Base-by-base conservation (phyloP, 768 basidiomycete species). In the Suillus bovinus region DNA sequence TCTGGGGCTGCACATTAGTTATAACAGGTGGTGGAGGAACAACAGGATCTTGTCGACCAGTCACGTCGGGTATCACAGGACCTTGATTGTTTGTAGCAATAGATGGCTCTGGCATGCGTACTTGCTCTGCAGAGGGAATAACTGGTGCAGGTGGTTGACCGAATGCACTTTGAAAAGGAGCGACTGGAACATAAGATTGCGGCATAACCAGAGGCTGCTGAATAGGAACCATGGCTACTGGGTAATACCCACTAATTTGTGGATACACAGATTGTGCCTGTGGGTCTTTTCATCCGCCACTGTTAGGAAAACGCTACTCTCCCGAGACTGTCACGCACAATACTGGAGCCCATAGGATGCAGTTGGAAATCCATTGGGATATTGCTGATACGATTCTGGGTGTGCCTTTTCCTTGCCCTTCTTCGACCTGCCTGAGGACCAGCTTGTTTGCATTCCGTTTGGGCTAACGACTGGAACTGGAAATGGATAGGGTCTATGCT, bases 131-230 rank as follows among this genome's bases (percentile, higher is more conserved):
- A 8, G 62, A 44, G 20, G 29, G 69, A 10, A 69, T 42, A 2
- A 66, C 63, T 42, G 66, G 72, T 29, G 59, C 50, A 29, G 65
- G 61, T 47, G 24, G 47, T 14, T 47, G 47, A 47, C 14, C 7
- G 10, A 54, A 52, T 8, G 65, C 34, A 0, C 63, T 63, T 54
- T 55, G 72, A 58, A 67, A 70, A 27, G 63, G n/a, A n/a, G 65
- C 61, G 54, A 75, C 66, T 13, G 72, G 74, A 16, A 70, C 20
- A 22, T 74, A 75, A 3, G 52, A 8, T 39, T 73, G 72, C 7
- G 72, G 70, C 70, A 73, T 70, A 31, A 67, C 46, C 27, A 74
- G 5, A 11, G 72, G 74, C 36, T 75, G 73, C n/a, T 75, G 73
- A 5, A 67, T 20, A 5, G 65, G 68, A 16, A 58, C 36, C 66